Evolutionary conservation across 2,329 filamentous ascomycete species (phyloP), one percentile per base, ranked within the genome.

Genomic region (Alternaria alternata): DNA sequence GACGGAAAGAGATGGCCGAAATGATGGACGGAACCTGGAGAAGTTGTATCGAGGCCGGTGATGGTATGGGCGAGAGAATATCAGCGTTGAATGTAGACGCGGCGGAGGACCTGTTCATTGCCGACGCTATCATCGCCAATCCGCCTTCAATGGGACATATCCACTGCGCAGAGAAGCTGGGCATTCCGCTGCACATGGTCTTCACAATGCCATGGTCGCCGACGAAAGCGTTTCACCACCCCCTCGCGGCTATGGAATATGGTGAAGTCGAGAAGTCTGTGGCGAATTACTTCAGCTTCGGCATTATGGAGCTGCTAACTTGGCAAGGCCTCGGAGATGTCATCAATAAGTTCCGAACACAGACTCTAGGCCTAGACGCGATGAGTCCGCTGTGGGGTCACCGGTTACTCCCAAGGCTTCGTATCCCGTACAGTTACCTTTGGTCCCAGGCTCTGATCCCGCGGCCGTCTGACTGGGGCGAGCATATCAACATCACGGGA

Each of bases 161-260:
- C 1, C 90, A 92, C 69, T 85, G 89, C 63, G 90, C 90, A 0
- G 89, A 93, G 78, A 90, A 89, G 75, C 77, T 92, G 64, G 90
- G 89, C 0, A 87, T 92, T 36, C 90, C 90, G 0, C 72, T 92
- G 11, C 90, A 92, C 70, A 86, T 96, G 71, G 94, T 96, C 88
- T 96, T 96, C 79, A 96, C 93, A 0, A 86, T 86, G 83, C 84
- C 84, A 1, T 86, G 81, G 81, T 80, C 73, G 34, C 77, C 75
- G 9, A 85, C 83, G 3, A 75, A 66, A 36, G 78, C 75, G 0
- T 84, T 84, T 63, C 80, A 83, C 1, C 83, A 85, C 69, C 84
- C 84, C 0, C 66, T 86, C 46, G 83, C 83, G 0, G 85, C 85
- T 64, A 66, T 86, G 49, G 75, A 78, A 24, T 71, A 71, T 39